Percentiles rank a stretch among this genome's conserved stretches.
These are phyloP conservation scores for Tetrahymena malaccensis DNA, from an alignment of 73 alveolate genomes.

Conservation along the genomic window DNA sequence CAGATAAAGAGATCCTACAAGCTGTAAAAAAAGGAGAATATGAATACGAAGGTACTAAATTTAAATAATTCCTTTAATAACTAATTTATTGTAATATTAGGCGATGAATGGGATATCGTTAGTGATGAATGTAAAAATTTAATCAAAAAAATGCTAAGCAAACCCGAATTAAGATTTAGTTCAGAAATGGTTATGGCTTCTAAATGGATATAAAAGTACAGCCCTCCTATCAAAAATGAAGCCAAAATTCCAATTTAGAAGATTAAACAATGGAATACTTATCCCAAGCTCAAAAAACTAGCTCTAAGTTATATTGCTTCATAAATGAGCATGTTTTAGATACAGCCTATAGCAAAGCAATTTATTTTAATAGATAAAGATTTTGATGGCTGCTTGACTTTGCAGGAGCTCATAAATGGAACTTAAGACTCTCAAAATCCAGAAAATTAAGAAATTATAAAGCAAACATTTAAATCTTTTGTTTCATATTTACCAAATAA, in stretches of 20 bases:
- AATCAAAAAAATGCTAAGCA: neutral
- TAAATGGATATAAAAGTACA: neutral
- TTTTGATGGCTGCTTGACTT: neutral
- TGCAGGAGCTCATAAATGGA: neutral
- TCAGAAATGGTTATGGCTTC: neutral
- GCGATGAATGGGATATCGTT: neutral
- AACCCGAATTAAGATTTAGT: neutral
- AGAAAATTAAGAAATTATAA: neutral
- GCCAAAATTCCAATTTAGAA: neutral
- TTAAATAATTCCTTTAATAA: neutral
- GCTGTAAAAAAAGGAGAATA: neutral
- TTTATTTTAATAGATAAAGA: neutral
- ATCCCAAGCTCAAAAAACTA: neutral
- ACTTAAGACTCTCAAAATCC: neutral
- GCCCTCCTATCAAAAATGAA: neutral
- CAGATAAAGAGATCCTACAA: neutral
- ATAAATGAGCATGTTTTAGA: neutral
- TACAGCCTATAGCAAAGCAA: neutral
- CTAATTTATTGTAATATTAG: neutral
- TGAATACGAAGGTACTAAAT: neutral
- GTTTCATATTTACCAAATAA: neutral
- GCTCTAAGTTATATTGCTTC: neutral
- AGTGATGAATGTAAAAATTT: neutral
- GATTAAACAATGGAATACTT: neutral
- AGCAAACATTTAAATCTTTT: neutral